Percentiles rank a stretch among this genome's conserved stretches.
These are phyloP conservation scores for Rhizopogon vinicolor DNA, from an alignment of 768 basidiomycete species.

Conservation along the genomic window DNA sequence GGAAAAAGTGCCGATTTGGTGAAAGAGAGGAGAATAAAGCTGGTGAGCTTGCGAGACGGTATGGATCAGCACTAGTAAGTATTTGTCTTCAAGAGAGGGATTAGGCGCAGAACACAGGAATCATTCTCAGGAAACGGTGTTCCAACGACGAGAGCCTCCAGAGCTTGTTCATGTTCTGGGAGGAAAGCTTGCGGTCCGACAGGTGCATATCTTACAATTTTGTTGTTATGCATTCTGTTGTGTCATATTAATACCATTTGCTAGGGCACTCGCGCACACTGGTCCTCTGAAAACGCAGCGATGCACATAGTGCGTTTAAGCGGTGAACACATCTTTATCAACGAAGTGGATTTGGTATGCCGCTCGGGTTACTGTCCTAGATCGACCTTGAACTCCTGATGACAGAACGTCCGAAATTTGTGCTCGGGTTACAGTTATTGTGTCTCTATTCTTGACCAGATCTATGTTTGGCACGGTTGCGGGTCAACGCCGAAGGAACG, in stretches of 20 bases:
- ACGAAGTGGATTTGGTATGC: constrained; percentile 67
- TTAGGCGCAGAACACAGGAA: background rate
- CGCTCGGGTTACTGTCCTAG: background rate
- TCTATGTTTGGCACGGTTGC: constrained; percentile 80
- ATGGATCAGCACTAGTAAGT: constrained; percentile 61
- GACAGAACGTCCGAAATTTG: constrained; percentile 56
- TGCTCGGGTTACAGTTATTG: constrained; percentile 88
- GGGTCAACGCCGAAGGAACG: constrained; percentile 61
- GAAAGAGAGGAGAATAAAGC: constrained; percentile 65
- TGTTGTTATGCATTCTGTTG: background rate
- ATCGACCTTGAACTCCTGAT: constrained; percentile 5
- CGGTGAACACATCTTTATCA: constrained; percentile 51
- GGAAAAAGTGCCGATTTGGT: constrained; percentile 46
- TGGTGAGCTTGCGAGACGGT: constrained; percentile 66
- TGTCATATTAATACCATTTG: constrained; percentile 3
- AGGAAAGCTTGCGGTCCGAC: constrained; percentile 66
- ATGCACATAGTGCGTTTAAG: constrained; percentile 69
- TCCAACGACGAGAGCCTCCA: constrained; percentile 60
- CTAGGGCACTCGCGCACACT: constrained; percentile 68
- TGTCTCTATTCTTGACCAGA: constrained; percentile 58
- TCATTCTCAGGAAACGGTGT: constrained; percentile 30
- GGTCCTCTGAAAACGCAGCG: constrained; percentile 75
- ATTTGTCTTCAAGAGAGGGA: background rate
- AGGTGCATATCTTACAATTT: constrained; percentile 26
- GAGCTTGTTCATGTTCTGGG: constrained; percentile 64